Evolutionary conservation across 2,329 filamentous ascomycete genomes (phyloP), one percentile per base, ranked within the genome.

Genomic region (Dothistroma pini): DNA sequence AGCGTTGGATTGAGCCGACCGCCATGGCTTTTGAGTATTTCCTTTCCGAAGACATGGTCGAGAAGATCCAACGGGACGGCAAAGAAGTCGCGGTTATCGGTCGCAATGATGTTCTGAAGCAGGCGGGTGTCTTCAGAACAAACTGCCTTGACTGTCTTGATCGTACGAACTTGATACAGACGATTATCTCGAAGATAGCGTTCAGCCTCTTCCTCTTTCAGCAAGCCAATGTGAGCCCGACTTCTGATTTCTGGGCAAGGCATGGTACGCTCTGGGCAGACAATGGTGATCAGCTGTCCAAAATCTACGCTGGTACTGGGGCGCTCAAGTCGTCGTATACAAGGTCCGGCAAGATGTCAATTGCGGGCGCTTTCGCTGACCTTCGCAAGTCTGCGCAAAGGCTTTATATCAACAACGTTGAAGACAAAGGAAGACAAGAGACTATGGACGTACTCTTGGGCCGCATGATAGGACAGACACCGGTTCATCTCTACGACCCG

Each of bases 131-230:
- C 6, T 97, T 97, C 75, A 85, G 93, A 63, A 96, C 93, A 4
- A 99, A 99, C 70, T 99, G 95, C 74, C 81, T 99, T 29, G 95
- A 99, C 75, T 99, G 95, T 73, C 80, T 99, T 49, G 95, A 99
- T 74, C 86, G 95, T 61, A 99, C 95, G 8, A 99, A 99, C 72
- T 81, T 97, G 31, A 91, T 99, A 31, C 95, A 99, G 77, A 96
- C 93, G 0, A 90, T 97, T 66, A 90, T 99, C 69, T 97, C 93
- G 60, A 89, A 92, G 70, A 93, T 97, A 89, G 91, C 92, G 0
- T 81, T 97, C 21, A 91, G 96, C 73, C 81, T 88, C 0, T 97
- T 97, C 69, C 78, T 99, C 3, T 77, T 78, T 14, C 91, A 96
- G 67, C 83, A 88, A 62, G 84, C 83, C 29, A 86, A 91, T 66